These are phyloP conservation scores for Terfezia boudieri DNA, from an alignment of 495 filamentous ascomycete species.

Conservation along the genomic window DNA sequence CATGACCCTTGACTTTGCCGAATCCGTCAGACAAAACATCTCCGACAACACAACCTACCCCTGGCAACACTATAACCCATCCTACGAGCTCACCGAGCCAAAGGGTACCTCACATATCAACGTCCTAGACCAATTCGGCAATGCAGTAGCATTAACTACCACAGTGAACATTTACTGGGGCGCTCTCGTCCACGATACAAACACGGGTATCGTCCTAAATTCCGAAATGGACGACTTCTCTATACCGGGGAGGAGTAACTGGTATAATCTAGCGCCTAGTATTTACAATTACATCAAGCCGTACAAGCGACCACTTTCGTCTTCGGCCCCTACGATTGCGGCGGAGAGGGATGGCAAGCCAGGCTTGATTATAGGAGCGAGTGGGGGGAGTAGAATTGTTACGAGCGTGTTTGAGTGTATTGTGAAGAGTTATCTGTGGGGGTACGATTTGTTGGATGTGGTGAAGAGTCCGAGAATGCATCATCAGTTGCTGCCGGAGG, in stretches of 20 bases:
- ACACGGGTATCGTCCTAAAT: constrained; percentile 15
- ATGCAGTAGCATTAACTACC: constrained; percentile 14
- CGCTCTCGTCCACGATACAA: constrained; percentile 12
- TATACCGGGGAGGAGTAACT: constrained; percentile 12
- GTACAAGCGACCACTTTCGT: constrained; percentile 14
- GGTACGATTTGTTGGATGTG: constrained; percentile 11
- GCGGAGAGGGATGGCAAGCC: constrained; percentile 6
- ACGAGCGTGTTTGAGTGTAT: constrained; percentile 18
- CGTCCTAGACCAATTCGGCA: constrained; percentile 13
- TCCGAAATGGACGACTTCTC: constrained; percentile 18
- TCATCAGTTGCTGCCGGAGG: constrained; percentile 18
- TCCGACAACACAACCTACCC: constrained; percentile 12
- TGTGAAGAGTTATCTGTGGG: constrained; percentile 17
- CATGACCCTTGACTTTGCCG: constrained; percentile 10
- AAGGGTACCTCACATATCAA: constrained; percentile 16
- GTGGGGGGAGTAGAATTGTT: constrained; percentile 15
- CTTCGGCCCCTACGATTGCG: constrained; percentile 13
- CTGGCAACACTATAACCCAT: constrained; percentile 16
- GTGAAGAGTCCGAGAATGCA: constrained; percentile 15
- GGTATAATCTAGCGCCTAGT: constrained; percentile 10
- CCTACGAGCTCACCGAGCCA: constrained; percentile 14
- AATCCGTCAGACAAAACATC: constrained; percentile 12
- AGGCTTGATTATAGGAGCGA: constrained; percentile 12
- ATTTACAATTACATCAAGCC: constrained; percentile 18
- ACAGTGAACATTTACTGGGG: constrained; percentile 19